These are phyloP conservation scores for Barbatosphaeria neglecta DNA, from an alignment of 495 filamentous ascomycete genomes.

Conservation along the genomic window DNA sequence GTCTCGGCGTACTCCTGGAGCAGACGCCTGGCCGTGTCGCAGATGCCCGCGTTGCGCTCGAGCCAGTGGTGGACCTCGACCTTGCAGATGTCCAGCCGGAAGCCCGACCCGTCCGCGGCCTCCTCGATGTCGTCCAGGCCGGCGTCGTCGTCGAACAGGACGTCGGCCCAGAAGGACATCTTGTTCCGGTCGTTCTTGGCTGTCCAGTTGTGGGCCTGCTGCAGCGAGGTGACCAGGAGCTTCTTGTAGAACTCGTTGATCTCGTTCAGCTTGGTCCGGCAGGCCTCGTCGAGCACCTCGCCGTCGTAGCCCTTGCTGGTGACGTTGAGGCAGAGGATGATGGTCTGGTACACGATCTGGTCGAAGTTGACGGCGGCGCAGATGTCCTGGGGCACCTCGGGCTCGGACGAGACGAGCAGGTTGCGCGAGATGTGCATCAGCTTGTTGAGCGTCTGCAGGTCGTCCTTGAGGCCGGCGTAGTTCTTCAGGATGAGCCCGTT, in stretches of 20 bases:
- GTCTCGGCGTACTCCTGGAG: slow-evolving; percentile 26
- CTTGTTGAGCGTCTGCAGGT: slow-evolving; percentile 75
- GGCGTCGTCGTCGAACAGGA: slow-evolving; percentile 55
- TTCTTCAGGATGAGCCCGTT: slow-evolving; percentile 71
- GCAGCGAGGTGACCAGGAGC: slow-evolving; percentile 74
- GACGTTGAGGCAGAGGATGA: slow-evolving; percentile 75
- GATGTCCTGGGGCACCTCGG: slow-evolving; percentile 72
- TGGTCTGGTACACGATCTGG: slow-evolving; percentile 68
- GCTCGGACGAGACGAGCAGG: slow-evolving; percentile 60
- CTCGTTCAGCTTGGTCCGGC: slow-evolving; percentile 35
- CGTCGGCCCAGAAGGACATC: slow-evolving; percentile 77
- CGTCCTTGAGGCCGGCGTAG: slow-evolving; percentile 60
- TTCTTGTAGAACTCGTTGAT: slow-evolving; percentile 61
- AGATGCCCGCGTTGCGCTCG: slow-evolving; percentile 40
- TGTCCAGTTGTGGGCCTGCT: slow-evolving; percentile 86
- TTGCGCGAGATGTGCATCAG: slow-evolving; percentile 77
- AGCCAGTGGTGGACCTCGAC: slow-evolving; percentile 34
- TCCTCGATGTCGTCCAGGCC: slow-evolving; percentile 32
- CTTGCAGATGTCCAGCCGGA: slow-evolving; percentile 29
- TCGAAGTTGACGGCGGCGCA: slow-evolving; percentile 69
- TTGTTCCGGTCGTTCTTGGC: slow-evolving; percentile 87
- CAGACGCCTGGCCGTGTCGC: slow-evolving; percentile 25
- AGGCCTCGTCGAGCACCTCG: slow-evolving; percentile 60
- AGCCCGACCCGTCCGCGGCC: slow-evolving; percentile 26
- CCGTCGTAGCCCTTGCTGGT: slow-evolving; percentile 85